These are phyloP conservation scores for Ceratocystis colombiana DNA, from an alignment of 2,329 filamentous ascomycete genomes.

Conservation along the genomic window DNA sequence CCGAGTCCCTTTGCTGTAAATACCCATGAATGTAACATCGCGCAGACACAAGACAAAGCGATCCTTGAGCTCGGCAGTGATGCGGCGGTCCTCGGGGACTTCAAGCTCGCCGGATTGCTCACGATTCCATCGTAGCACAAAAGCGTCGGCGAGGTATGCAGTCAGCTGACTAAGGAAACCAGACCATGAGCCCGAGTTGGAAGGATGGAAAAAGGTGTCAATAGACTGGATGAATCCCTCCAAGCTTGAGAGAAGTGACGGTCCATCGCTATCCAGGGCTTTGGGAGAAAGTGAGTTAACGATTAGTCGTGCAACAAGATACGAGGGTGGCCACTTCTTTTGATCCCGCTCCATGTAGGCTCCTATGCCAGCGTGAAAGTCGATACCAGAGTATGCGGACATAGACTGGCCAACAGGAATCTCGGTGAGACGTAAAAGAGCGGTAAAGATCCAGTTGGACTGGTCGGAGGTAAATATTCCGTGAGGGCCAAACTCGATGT, in stretches of 20 bases:
- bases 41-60: slow-evolving; percentile 82
- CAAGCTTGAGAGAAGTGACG: slow-evolving; percentile 72
- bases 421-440: slow-evolving; percentile 77
- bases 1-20: slow-evolving; percentile 90
- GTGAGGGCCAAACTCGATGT: slow-evolving; percentile 72
- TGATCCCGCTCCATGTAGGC: slow-evolving; percentile 84
- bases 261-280: slow-evolving; percentile 57
- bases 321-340: slow-evolving; percentile 82
- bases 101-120: slow-evolving; percentile 89
- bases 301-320: slow-evolving; percentile 87
- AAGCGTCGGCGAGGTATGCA: slow-evolving; percentile 87
- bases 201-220: slow-evolving; percentile 97
- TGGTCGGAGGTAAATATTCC: slow-evolving; percentile 90
- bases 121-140: slow-evolving; percentile 94
- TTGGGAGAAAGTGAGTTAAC: slow-evolving; percentile 84
- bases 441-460: slow-evolving; percentile 84
- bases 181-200: slow-evolving; percentile 88
- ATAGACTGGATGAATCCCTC: slow-evolving; percentile 90
- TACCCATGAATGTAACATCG: slow-evolving; percentile 95
- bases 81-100: slow-evolving; percentile 64
- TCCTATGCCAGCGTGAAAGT: slow-evolving; percentile 72
- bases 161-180: slow-evolving; percentile 81
- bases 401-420: slow-evolving; percentile 95
- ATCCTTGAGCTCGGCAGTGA: slow-evolving; percentile 70
- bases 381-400: slow-evolving; percentile 79